Percentiles rank a stretch among this genome's conserved stretches.
Evolutionary conservation across 1,284 basidiomycete genomes (phyloP).

Genomic region (Golubevia pallescens): DNA sequence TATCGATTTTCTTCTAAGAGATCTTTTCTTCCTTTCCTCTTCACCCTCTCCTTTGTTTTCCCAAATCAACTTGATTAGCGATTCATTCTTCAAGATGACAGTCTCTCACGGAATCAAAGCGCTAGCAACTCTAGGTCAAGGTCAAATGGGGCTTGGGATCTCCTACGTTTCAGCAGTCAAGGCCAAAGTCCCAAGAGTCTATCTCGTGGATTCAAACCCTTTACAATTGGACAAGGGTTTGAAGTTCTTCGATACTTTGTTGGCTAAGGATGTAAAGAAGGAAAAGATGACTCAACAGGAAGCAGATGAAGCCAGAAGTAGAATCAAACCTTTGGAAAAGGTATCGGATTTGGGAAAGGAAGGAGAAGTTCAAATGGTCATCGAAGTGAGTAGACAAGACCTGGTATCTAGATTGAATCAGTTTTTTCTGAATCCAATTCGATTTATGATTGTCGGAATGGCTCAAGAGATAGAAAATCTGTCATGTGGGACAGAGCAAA

Average conservation of each 20-base stretch:
- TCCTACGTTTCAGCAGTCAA: constrained; percentile 49
- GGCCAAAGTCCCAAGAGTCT: constrained; percentile 37
- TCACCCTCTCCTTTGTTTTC: not conserved
- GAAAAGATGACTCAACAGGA: constrained; percentile 37
- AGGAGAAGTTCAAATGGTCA: constrained; percentile 41
- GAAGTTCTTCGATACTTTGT: constrained; percentile 38
- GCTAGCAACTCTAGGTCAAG: constrained; percentile 42
- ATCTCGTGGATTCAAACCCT: constrained; percentile 37
- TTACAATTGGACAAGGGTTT: constrained; percentile 37
- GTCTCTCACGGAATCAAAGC: constrained; percentile 43
- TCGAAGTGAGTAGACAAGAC: constrained; percentile 43
- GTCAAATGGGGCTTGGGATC: constrained; percentile 59
- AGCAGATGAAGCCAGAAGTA: constrained; percentile 32
- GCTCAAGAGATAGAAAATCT: too few species aligned
- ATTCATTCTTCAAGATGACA: constrained; percentile 1
- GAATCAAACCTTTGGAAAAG: constrained; percentile 23
- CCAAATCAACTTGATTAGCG: not conserved
- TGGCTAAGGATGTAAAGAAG: constrained; percentile 51
- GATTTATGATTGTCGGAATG: too few species aligned
- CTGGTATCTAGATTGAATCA: too few species aligned
- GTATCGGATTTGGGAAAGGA: constrained; percentile 30
- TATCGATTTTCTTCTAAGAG: not conserved
- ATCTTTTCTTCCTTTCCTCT: not conserved
- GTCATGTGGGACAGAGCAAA: too few species aligned
- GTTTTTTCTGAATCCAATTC: too few species aligned